These are phyloP conservation scores for Keithomyces neogunnii DNA, from an alignment of 2,329 filamentous ascomycete genomes.

Conservation along the genomic window DNA sequence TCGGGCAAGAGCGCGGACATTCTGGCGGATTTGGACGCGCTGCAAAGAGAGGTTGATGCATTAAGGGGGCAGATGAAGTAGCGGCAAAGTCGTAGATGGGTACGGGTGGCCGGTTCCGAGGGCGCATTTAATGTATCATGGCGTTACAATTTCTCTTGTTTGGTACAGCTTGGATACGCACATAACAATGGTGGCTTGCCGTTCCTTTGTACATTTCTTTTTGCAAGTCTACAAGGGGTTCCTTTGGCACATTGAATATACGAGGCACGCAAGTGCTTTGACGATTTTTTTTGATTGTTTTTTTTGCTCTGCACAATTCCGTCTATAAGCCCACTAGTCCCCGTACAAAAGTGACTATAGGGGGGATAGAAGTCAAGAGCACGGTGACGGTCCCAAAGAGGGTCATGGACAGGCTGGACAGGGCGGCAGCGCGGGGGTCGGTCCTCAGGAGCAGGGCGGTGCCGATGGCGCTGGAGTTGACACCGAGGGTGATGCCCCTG, in stretches of 20 bases:
- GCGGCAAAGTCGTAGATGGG: not conserved
- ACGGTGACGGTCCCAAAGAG: conserved; percentile 52
- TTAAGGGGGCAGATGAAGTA: conserved; percentile 29
- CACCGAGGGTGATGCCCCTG: conserved; percentile 51
- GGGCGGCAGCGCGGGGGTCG: conserved; percentile 49
- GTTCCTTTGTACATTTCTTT: no score
- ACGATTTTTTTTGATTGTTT: no score
- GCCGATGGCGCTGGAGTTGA: conserved; percentile 51
- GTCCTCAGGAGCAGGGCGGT: conserved; percentile 47
- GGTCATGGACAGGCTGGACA: conserved; percentile 52
- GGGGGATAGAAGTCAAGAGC: conserved; percentile 48
- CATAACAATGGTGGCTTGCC: no score
- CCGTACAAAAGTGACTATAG: conserved; percentile 38
- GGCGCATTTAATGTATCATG: not conserved
- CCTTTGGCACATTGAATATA: no score
- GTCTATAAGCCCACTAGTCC: conserved; percentile 35
- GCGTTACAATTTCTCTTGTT: not conserved
- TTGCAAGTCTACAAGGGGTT: no score
- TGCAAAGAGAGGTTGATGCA: conserved; percentile 71
- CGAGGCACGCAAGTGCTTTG: no score
- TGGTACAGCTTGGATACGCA: no score
- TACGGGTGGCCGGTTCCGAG: not conserved
- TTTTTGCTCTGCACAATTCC: not conserved
- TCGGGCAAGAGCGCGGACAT: conserved; percentile 45
- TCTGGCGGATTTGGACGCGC: conserved; percentile 60